Percentiles rank a stretch among this genome's conserved stretches.
Conservation (phyloP, 345 rosid species). For the Durio zibethinus region DNA sequence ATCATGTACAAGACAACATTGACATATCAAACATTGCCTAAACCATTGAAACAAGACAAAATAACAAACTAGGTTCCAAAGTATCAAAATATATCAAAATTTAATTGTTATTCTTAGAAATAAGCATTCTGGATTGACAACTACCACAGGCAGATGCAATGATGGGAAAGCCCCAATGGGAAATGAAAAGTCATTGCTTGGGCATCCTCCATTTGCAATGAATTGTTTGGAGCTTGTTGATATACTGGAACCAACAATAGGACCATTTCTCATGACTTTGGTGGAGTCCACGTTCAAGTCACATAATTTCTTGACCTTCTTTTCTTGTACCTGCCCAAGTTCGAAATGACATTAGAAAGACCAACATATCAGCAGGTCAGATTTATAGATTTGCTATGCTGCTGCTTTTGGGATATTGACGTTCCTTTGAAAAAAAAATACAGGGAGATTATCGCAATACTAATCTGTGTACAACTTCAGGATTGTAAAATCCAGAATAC, state of each 20-base stretch:
- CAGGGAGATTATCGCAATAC: not conserved
- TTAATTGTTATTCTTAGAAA: not conserved
- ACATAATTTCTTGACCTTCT: constrained; percentile 84
- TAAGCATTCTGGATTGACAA: constrained; percentile 23
- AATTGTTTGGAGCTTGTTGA: constrained; percentile 37
- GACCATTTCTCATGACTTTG: constrained; percentile 67
- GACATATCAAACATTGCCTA: not conserved
- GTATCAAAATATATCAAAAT: not conserved
- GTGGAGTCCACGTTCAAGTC: constrained; percentile 71
- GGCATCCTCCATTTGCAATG: constrained; percentile 61
- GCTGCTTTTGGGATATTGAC: not conserved
- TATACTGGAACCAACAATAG: constrained; percentile 64
- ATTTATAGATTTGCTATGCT: not conserved
- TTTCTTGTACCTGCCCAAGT: constrained; percentile 82
- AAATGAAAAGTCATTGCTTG: constrained; percentile 52
- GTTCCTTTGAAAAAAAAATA: not conserved
- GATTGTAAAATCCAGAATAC: not conserved
- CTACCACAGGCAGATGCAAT: constrained; percentile 89
- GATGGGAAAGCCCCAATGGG: constrained; percentile 77
- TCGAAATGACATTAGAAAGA: constrained; percentile 16
- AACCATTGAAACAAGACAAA: not conserved
- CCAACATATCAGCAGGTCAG: not conserved
- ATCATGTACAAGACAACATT: not conserved
- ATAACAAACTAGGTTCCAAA: not conserved
- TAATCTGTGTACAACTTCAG: not conserved